phyloP scores from a whole-genome alignment of 139 green algal genomes.

The Desmodesmus armatus region DNA sequence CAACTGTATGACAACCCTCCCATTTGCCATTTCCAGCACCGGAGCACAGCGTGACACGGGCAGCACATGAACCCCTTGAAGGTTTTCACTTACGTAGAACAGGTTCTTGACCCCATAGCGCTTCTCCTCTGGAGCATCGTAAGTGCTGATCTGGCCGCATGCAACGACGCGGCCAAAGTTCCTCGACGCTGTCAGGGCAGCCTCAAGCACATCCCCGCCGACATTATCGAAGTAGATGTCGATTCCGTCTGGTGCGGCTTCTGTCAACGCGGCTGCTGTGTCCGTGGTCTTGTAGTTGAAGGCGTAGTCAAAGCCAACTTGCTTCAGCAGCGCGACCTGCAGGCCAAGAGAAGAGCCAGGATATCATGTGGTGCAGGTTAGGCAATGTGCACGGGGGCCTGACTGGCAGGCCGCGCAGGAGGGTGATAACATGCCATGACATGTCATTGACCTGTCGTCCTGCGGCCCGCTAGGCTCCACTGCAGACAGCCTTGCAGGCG shows the following conservation, averaged over 20 bases:
- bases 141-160: conserved; percentile 62
- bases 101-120: conserved; percentile 55
- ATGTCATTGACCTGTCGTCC: too few relatives aligned
- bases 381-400: too few relatives aligned
- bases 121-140: conserved; percentile 49
- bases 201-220: conserved; percentile 54
- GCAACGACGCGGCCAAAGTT: conserved; percentile 40
- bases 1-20: too few relatives aligned
- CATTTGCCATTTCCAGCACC: too few relatives aligned
- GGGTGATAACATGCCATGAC: too few relatives aligned
- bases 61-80: neutral
- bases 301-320: conserved; percentile 55
- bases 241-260: conserved; percentile 38
- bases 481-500: neutral
- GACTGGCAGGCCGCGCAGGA: too few relatives aligned
- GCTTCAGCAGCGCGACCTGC: conserved; percentile 45
- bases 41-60: neutral
- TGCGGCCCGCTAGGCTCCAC: neutral
- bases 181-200: conserved; percentile 47
- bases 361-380: too few relatives aligned
- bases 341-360: neutral
- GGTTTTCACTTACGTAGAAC: conserved; percentile 20
- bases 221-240: conserved; percentile 70
- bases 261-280: conserved; percentile 21
- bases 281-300: conserved; percentile 64